Evolutionary conservation across 257 asterid species (phyloP).

Genomic region (Craterostigma plantagineum): DNA sequence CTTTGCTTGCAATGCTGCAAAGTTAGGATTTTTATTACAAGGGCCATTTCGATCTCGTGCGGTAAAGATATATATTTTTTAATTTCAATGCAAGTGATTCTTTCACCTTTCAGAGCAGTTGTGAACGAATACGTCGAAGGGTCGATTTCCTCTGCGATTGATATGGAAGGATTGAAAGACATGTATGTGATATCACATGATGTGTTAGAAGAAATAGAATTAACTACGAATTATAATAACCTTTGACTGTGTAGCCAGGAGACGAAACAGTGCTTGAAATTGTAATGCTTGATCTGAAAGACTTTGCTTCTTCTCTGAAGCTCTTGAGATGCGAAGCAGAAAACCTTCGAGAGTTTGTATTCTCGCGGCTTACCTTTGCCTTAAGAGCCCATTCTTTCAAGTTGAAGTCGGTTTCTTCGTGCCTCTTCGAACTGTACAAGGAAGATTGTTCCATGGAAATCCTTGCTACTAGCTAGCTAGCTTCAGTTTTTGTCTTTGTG

Average conservation of each 20-base stretch:
- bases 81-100: not conserved
- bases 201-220: not conserved
- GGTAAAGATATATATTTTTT: too few relatives aligned
- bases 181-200: not conserved
- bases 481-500: too few relatives aligned
- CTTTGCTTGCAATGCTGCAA: slow-evolving; percentile 65
- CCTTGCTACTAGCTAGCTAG: too few relatives aligned
- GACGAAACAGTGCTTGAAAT: slow-evolving; percentile 80
- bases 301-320: slow-evolving; percentile 43
- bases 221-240: too few relatives aligned
- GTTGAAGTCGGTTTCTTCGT: slow-evolving; percentile 26
- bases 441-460: slow-evolving; percentile 16
- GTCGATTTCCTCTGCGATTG: slow-evolving; percentile 60
- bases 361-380: slow-evolving; percentile 33
- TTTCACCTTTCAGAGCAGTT: slow-evolving; percentile 67
- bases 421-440: slow-evolving; percentile 11
- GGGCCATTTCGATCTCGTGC: not conserved
- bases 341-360: slow-evolving; percentile 30
- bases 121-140: slow-evolving; percentile 85
- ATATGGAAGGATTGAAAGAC: not conserved
- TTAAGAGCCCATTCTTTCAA: slow-evolving; percentile 46
- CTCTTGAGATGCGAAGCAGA: slow-evolving; percentile 29
- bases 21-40: not conserved
- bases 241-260: slow-evolving; percentile 61
- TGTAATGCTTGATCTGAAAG: slow-evolving; percentile 47